A percentile compares a stretch with the other conserved stretches of the same genome.
Evolutionary conservation across 345 rosid genomes (phyloP).

Genomic region (Leavenworthia alabamica): DNA sequence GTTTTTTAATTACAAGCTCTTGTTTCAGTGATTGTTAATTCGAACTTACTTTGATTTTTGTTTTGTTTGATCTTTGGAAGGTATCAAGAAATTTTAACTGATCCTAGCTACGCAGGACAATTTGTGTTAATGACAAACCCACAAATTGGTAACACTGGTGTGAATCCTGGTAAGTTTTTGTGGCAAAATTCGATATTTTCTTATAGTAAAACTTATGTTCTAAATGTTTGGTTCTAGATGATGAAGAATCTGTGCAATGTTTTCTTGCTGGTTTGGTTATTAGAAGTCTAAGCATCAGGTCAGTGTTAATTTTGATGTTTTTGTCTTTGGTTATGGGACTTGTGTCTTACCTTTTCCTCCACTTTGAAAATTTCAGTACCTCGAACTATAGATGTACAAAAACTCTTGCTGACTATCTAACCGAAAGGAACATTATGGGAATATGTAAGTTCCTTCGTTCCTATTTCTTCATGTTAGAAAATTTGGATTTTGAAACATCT

Average conservation of each 20-base stretch:
- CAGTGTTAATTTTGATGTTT: not conserved
- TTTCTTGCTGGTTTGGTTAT: slow-evolving; percentile 90
- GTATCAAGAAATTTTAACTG: slow-evolving; percentile 97
- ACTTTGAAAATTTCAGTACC: slow-evolving; percentile 42
- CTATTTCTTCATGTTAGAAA: not conserved
- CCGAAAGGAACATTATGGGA: slow-evolving; percentile 91
- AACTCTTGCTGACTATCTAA: slow-evolving; percentile 69
- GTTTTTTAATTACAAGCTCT: too few relatives aligned
- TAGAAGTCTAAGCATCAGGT: slow-evolving; percentile 76
- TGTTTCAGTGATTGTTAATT: not conserved
- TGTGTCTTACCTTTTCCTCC: not conserved
- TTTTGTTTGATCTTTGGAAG: slow-evolving; percentile 30
- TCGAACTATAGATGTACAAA: slow-evolving; percentile 90
- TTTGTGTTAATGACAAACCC: slow-evolving; percentile 98
- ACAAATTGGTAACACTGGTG: slow-evolving; percentile 92
- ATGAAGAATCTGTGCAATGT: slow-evolving; percentile 83
- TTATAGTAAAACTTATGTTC: not conserved
- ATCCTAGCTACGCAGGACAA: slow-evolving; percentile 96
- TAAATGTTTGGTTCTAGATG: slow-evolving; percentile 40
- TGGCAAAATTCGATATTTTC: not conserved
- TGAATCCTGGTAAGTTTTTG: slow-evolving; percentile 60
- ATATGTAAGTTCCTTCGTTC: slow-evolving; percentile 27
- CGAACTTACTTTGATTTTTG: too few relatives aligned
- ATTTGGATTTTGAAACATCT: slow-evolving; percentile 13
- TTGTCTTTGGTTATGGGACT: not conserved